phyloP scores from a whole-genome alignment of 768 basidiomycete genomes.

The Gelatoporia subvermispora region DNA sequence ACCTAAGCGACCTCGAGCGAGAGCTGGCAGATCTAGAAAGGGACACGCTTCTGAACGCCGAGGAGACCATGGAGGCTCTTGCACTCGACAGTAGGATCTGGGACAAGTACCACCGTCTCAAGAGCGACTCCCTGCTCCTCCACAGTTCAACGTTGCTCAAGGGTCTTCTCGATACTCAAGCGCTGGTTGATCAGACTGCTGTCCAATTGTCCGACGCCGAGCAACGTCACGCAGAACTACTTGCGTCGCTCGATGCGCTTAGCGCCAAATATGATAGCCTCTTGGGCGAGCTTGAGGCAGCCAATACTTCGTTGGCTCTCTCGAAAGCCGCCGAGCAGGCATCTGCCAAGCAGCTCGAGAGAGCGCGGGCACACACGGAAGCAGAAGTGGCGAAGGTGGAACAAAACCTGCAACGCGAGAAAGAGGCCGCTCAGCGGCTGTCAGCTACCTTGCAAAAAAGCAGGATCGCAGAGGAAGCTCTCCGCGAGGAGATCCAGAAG shows the following conservation, averaged over 20 bases:
- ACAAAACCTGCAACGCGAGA: conserved; percentile 25
- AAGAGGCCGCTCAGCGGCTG: conserved; percentile 40
- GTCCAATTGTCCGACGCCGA: conserved; percentile 37
- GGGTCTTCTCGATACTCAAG: conserved; percentile 12
- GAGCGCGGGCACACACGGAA: conserved; percentile 22
- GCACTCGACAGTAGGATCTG: conserved; percentile 9
- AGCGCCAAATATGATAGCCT: conserved; percentile 17
- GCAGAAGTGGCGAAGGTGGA: conserved; percentile 27
- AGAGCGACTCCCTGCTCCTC: conserved; percentile 16
- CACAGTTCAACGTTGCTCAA: conserved; percentile 13
- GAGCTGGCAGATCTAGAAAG: background rate
- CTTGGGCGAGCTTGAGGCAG: conserved; percentile 19
- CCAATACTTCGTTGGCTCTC: conserved; percentile 12
- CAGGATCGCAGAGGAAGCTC: conserved; percentile 61
- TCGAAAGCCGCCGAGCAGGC: conserved; percentile 16
- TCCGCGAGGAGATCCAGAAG: conserved; percentile 67
- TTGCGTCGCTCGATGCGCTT: conserved; percentile 32
- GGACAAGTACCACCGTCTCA: conserved; percentile 11
- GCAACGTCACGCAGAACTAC: conserved; percentile 38
- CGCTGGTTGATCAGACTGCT: conserved; percentile 16
- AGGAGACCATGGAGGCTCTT: conserved; percentile 1
- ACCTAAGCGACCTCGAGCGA: background rate
- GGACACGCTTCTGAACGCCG: too few relatives aligned
- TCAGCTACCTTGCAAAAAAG: conserved; percentile 47
- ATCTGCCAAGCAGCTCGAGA: conserved; percentile 24